Evolutionary conservation across 1,284 basidiomycete species (phyloP), one percentile per base, ranked within the genome.

Genomic region (Coniophora puteana): DNA sequence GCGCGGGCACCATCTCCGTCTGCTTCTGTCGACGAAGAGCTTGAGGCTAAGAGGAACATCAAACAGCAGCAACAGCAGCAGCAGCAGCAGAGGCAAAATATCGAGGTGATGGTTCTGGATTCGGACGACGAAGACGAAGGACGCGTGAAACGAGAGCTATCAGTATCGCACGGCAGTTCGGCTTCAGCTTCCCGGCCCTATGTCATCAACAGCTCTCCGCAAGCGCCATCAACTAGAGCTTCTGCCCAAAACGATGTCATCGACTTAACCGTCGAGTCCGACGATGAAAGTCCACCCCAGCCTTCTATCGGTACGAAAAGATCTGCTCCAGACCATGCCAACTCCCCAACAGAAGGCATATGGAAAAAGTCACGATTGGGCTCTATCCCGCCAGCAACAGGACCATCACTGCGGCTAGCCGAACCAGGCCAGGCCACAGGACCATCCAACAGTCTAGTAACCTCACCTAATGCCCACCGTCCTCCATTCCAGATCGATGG

Each of bases 181-280:
- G 68, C 71, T 13, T 70, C 71, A 44, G 59, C 58, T 36, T 46
- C 59, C n/a, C 27, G 53, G 44, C 44, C 48, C 30, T 61, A 56
- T 36, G 10, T 35, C 13, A n/a, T n/a, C n/a, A n/a, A n/a, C n/a
- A n/a, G n/a, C n/a, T n/a, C n/a, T n/a, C n/a, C n/a, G n/a, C n/a
- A n/a, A n/a, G n/a, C 52, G 53, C 49, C 54, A 59, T 43, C 64
- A 63, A 34, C 58, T 61, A 51, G 56, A 59, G 38, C n/a, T n/a
- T n/a, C n/a, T n/a, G n/a, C n/a, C n/a, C n/a, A 55, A 23, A 63
- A 66, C 7, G 69, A 75, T 41, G 76, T 91, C 30, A 91, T 91
- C 51, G 89, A 92, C 58, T 65, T 92, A 43, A 92, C 89, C 1
- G 63, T 82, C 40, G 84, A 87, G 53, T 83, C 81, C 16, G 85